Conservation (phyloP, 768 basidiomycete genomes). For the Russula vinacea region DNA sequence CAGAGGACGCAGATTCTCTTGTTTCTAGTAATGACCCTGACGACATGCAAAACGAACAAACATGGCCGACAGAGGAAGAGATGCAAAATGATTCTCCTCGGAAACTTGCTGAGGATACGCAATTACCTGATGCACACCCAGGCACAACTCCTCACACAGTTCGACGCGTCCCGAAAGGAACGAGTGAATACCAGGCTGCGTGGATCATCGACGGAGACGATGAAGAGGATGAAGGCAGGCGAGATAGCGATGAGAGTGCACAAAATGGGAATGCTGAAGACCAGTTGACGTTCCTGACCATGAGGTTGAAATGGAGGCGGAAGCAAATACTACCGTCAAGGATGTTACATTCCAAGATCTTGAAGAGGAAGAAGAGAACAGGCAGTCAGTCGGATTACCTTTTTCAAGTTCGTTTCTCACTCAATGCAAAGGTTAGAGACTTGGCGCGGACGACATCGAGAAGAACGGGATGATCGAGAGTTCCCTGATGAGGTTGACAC, state of each 20-base stretch:
- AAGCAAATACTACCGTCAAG: slow-evolving; percentile 44
- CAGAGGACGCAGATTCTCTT: slow-evolving; percentile 74
- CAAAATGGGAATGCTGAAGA: slow-evolving; percentile 49
- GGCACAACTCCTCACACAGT: slow-evolving; percentile 79
- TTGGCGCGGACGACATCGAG: slow-evolving; percentile 67
- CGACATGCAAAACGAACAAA: slow-evolving; percentile 91
- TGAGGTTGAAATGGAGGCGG: slow-evolving; percentile 52
- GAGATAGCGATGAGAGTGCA: slow-evolving; percentile 36
- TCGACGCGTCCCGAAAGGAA: slow-evolving; percentile 89
- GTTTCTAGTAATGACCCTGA: slow-evolving; percentile 86
- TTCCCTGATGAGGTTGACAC: slow-evolving; percentile 98
- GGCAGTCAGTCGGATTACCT: slow-evolving; percentile 60
- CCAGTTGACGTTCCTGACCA: slow-evolving; percentile 52
- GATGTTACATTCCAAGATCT: slow-evolving; percentile 70
- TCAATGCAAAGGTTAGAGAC: slow-evolving; percentile 50
- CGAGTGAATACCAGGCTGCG: slow-evolving; percentile 94
- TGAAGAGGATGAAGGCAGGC: slow-evolving; percentile 39
- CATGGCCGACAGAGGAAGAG: slow-evolving; percentile 98
- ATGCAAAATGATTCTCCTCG: slow-evolving; percentile 50
- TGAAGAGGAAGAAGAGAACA: slow-evolving; percentile 78
- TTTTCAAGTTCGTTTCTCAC: slow-evolving; percentile 17
- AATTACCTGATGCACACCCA: slow-evolving; percentile 58
- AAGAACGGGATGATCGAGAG: slow-evolving; percentile 76
- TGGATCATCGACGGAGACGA: slow-evolving; percentile 88
- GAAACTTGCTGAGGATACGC: slow-evolving; percentile 33